Conservation (phyloP, 768 basidiomycete species). For the Leccinellum rugosiceps region DNA sequence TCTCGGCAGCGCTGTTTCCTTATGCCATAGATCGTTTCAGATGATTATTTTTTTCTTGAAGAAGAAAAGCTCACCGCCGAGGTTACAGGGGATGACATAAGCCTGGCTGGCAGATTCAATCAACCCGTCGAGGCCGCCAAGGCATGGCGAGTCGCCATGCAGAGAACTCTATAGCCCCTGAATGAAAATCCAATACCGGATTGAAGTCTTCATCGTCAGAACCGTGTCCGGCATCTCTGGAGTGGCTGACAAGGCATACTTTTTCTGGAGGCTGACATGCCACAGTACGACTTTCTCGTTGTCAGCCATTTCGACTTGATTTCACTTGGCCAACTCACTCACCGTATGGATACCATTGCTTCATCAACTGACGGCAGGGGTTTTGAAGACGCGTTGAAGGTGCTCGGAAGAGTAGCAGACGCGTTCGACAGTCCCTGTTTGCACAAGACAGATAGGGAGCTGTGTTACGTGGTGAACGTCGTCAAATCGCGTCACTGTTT, state of each 20-base stretch:
- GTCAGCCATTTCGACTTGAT: neutral
- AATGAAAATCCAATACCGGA: no score
- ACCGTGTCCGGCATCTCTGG: no score
- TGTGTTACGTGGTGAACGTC: constrained; percentile 20
- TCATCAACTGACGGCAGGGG: neutral
- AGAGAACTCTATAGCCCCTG: neutral
- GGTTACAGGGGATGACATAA: neutral
- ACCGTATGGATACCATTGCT: constrained; percentile 8
- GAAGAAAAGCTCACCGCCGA: no score
- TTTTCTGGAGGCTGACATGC: constrained; percentile 17
- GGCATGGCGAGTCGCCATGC: neutral
- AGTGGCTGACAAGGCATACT: constrained; percentile 10
- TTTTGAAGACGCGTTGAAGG: constrained; percentile 16
- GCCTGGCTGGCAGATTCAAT: neutral
- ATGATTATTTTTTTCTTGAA: no score
- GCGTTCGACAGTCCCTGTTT: constrained; percentile 27
- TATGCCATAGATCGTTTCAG: no score
- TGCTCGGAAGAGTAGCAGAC: constrained; percentile 29
- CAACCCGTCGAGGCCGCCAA: no score
- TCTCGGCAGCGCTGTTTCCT: no score
- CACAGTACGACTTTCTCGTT: neutral
- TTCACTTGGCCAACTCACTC: neutral
- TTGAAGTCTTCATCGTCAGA: neutral
- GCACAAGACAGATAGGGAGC: constrained; percentile 18
- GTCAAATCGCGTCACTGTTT: constrained; percentile 21